Evolutionary conservation across 257 asterid genomes (phyloP).

Genomic region (Solanum dulcamara): DNA sequence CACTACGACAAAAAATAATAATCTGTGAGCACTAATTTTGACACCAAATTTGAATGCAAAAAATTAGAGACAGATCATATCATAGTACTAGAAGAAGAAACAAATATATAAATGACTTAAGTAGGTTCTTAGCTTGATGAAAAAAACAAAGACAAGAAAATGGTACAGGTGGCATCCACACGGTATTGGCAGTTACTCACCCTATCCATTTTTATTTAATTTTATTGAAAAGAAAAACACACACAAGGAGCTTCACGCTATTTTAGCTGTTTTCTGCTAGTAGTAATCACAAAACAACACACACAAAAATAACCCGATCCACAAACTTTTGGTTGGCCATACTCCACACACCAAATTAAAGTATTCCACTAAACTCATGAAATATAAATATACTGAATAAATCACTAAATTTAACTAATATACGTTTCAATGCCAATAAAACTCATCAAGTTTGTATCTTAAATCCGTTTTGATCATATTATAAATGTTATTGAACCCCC

Average conservation of each 20-base stretch:
- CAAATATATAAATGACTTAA: not conserved
- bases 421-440: too few relatives aligned
- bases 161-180: conserved; percentile 17
- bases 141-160: not conserved
- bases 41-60: not conserved
- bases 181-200: conserved; percentile 45
- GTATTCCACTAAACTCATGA: not conserved
- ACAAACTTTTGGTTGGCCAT: conserved; percentile 17
- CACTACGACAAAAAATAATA: conserved; percentile 6
- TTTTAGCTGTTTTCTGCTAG: not conserved
- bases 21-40: not conserved
- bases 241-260: not conserved
- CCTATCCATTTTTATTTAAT: conserved; percentile 48
- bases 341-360: not conserved
- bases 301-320: conserved; percentile 41
- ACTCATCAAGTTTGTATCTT: not conserved
- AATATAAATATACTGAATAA: not conserved
- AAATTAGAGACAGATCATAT: not conserved
- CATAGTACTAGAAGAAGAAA: not conserved
- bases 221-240: conserved; percentile 36
- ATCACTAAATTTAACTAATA: not conserved
- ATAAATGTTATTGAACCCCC: conserved; percentile 12
- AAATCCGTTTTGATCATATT: not conserved
- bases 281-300: conserved; percentile 6
- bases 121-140: not conserved